These are phyloP conservation scores for Penicillium polonicum DNA, from an alignment of 2,329 filamentous ascomycete genomes.

Conservation along the genomic window DNA sequence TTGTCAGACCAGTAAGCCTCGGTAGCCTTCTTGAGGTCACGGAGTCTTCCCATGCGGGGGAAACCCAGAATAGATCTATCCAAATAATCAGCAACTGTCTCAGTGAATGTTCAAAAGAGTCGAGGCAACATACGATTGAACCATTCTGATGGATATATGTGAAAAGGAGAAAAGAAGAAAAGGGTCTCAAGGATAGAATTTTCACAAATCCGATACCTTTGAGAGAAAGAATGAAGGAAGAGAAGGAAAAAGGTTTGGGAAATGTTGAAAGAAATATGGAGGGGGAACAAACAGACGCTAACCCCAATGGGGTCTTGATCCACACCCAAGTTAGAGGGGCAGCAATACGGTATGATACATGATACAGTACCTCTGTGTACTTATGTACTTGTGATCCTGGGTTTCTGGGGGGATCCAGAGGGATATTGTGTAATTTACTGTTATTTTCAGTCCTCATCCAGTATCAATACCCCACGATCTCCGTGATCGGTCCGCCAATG, in stretches of 20 bases:
- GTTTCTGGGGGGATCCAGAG: not conserved
- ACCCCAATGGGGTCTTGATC: constrained; percentile 10
- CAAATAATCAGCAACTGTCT: not conserved
- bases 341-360: constrained; percentile 1
- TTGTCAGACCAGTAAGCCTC: constrained; percentile 98
- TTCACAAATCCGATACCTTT: constrained; percentile 28
- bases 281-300: constrained; percentile 23
- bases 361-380: not conserved
- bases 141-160: constrained; percentile 50
- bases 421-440: constrained; percentile 1
- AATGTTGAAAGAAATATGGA: constrained; percentile 8
- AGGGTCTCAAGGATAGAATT: constrained; percentile 20
- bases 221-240: constrained; percentile 17
- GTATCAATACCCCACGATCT: constrained; percentile 6
- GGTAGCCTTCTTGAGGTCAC: constrained; percentile 99
- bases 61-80: constrained; percentile 82
- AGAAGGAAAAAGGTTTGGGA: constrained; percentile 11
- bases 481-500: constrained; percentile 7
- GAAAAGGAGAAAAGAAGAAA: constrained; percentile 13
- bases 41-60: constrained; percentile 96
- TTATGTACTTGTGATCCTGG: not conserved
- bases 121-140: constrained; percentile 55
- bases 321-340: constrained; percentile 3
- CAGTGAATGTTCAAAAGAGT: not conserved
- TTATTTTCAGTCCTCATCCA: not conserved